Percentiles rank a stretch among this genome's conserved stretches.
phyloP scores from a whole-genome alignment of 2,329 filamentous ascomycete genomes.

The Colletotrichum plurivorum region DNA sequence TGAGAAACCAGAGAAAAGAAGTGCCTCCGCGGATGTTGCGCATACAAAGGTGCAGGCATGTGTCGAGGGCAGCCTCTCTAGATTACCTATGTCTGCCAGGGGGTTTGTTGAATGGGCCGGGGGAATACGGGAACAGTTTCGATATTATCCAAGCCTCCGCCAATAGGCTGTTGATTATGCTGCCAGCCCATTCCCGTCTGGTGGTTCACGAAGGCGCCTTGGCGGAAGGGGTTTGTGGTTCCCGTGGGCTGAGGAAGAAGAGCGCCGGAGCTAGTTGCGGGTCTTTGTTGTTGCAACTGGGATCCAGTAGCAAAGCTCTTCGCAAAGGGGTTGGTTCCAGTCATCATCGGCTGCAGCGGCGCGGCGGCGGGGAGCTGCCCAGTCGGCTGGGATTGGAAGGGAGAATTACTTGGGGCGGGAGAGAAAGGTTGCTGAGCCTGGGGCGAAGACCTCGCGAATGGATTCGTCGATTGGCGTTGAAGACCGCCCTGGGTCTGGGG shows the following conservation, averaged over 20 bases:
- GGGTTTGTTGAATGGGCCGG: slow-evolving; percentile 75
- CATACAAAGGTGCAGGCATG: slow-evolving; percentile 14
- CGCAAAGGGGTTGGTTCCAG: slow-evolving; percentile 73
- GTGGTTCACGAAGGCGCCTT: slow-evolving; percentile 91
- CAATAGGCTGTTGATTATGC: slow-evolving; percentile 81
- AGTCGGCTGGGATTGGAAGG: slow-evolving; percentile 60
- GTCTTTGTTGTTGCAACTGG: slow-evolving; percentile 56
- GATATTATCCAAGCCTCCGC: slow-evolving; percentile 84
- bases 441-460: slow-evolving; percentile 78
- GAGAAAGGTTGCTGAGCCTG: slow-evolving; percentile 52
- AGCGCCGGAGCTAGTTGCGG: slow-evolving; percentile 60
- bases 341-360: slow-evolving; percentile 63
- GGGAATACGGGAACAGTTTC: slow-evolving; percentile 90
- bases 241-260: slow-evolving; percentile 85
- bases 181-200: slow-evolving; percentile 92
- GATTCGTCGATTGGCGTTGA: slow-evolving; percentile 82
- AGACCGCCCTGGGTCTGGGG: slow-evolving; percentile 46
- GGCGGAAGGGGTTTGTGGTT: slow-evolving; percentile 94
- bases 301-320: slow-evolving; percentile 55
- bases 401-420: slow-evolving; percentile 51
- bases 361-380: slow-evolving; percentile 50
- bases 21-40: slow-evolving; percentile 36
- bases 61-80: slow-evolving; percentile 6
- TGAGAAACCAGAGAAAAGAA: slow-evolving; percentile 44
- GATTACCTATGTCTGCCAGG: slow-evolving; percentile 64